Base-by-base conservation (phyloP, 2,329 filamentous ascomycete genomes). In the Cryphonectria radicalis region DNA sequence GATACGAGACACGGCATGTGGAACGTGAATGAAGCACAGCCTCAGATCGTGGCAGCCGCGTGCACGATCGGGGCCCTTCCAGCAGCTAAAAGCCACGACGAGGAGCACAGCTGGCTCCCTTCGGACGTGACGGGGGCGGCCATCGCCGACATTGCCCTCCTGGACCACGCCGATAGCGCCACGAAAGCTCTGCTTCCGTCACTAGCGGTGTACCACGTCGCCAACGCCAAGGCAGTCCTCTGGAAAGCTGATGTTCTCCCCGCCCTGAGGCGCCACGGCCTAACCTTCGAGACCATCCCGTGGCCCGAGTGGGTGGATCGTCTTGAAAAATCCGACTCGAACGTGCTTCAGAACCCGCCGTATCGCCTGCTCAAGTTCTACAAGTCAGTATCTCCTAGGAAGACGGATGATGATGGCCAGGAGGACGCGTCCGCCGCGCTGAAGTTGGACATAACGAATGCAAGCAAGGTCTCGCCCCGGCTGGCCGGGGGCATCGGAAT, bases 71-170 rank as follows among this genome's bases (percentile, higher is more conserved):
- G 60, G 3, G 32, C 37, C 17, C 4, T 63, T 25, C 60, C 60
- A 13, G 60, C 66, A 10, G 28, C 43, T 7, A 28, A 40, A 1
- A 43, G 17, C 17, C 22, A 25, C 22, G 68, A 70, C 40, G 22
- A n/a, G 13, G 7, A 25, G 4, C 32, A 19, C 8, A 3, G 25
- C 46, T 70, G 68, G 68, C 63, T 70, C 8, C 68, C 68, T 19
- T 63, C 66, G n/a, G 68, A 70, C 19, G 59, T 62, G 46, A 59
- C 68, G 13, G 68, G 40, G 4, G 32, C 63, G 32, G 63, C 68
- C 2, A 42, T 70, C n/a, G 22, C 66, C n/a, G 68, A 66, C 10
- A 55, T 70, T 35, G 17, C 60, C 35, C 60, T 63, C 10, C 53
- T 63, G 19, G 60, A 63, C 35, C 60, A 63, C 4, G 37, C 42